Base-by-base conservation (phyloP, 768 basidiomycete species). In the Calocera viscosa region DNA sequence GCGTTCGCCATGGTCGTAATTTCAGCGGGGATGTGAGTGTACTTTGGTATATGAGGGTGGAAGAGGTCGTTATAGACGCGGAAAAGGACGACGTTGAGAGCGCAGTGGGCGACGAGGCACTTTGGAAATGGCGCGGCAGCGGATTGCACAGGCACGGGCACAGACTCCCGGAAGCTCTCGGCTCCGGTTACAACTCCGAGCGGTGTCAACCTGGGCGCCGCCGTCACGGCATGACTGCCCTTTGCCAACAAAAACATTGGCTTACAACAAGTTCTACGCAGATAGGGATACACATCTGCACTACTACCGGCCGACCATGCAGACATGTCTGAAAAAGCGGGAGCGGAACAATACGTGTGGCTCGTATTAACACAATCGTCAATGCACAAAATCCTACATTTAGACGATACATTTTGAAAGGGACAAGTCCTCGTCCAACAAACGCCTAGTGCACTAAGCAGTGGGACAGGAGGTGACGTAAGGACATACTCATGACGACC, bases 1-100 rank as follows among this genome's bases (percentile, higher is more conserved):
- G 69, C 65, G 64, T 68, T 67, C 22, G 32, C 63, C 38, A 64
- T 47, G 43, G 5, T 47, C 24, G 43, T 24, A 24, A 19, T 3
- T 8, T 47, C 43, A 47, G 43, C 24, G 5, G 43, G 16, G 24
- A 3, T 47, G 43, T 3, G 43, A 7, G 24, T 17, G 43, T 47
- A 24, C 19, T 47, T 47, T 47, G 43, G 43, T 47, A 47, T 47
- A 47, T 47, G 16, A 19, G 5, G 43, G 5, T 3, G 24, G 24
- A 47, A 47, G 43, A 47, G 43, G 43, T 47, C 43, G 43, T 47
- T 47, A 47, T 19, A 24, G 43, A 47, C 43, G 43, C 43, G 43
- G 19, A 24, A 24, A 19, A 47, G 43, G 43, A 47, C 43, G 43
- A 47, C 43, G 43, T 24, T 47, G 43, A 47, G 24, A 3, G 19